Base-by-base conservation (phyloP, 176 grass and related monocot genomes). In the Carex myosuroides region DNA sequence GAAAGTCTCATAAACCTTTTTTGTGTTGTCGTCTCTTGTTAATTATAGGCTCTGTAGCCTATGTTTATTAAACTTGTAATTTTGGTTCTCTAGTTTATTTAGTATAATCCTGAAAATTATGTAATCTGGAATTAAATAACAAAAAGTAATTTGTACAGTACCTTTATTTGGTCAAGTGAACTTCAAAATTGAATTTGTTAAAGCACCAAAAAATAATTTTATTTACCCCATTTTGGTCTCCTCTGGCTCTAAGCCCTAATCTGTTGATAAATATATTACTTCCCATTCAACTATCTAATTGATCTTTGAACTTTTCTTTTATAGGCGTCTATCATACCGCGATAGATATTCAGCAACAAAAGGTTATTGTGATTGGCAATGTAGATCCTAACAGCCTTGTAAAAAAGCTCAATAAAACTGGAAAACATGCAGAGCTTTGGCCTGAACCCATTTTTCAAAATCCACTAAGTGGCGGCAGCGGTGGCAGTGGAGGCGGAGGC, bases 381-480 rank as follows among this genome's bases (percentile, higher is more conserved):
- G 92, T 98, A 70, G 82, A 90, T 76, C 79, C 83, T 4, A 91
- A 98, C 83, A 85, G 2, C 42, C 95, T 98, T 81, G 81, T 98
- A 71, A 98, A 88, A 87, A 98, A 93, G 89, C 95, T 98, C 24
- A 60, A 87, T 85, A 98, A 98, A 90, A 88, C 89, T 1, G 92
- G 95, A n/a, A 98, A 98, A 88, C 89, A 95, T 81, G 95, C 95
- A 7, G 95, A 98, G 70, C 89, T 94, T 13, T 98, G 95, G 95
- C 95, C 95, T 21, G 91, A 95, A 70, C 83, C 86, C 9, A 13
- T 69, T 42, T 53, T 30, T 68, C 80, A 83, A 67, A 83, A 53
- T 52, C 42, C 6, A 9, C 80, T 61, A 71, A 62, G 16, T 33
- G 17, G 54, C 4, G 8, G 66, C 17, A 80, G 30, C 6, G 64